These are phyloP conservation scores for Kwoniella newhampshirensis DNA, from an alignment of 768 basidiomycete species.

Conservation along the genomic window DNA sequence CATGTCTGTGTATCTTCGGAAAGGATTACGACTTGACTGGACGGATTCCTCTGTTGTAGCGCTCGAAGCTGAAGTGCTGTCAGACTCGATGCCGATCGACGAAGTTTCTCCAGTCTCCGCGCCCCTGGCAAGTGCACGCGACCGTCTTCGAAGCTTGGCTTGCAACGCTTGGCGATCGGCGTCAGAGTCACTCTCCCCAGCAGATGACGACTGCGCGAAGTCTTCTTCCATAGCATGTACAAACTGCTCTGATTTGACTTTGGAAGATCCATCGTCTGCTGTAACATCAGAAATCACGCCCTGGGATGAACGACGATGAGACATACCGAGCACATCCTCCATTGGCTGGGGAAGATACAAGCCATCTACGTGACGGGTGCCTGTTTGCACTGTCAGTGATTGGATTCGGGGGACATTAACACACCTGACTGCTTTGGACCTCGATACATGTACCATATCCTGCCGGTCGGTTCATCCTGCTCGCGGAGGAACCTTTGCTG, in stretches of 20 bases:
- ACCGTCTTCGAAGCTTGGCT: conserved; percentile 4
- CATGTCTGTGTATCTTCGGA: conserved; percentile 1
- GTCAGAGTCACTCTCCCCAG: conserved; percentile 9
- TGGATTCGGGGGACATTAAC: not conserved
- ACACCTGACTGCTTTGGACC: conserved; percentile 8
- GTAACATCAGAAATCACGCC: conserved; percentile 13
- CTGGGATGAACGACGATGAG: not conserved
- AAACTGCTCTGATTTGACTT: not conserved
- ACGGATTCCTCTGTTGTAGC: conserved; percentile 1
- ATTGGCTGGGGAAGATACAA: conserved; percentile 40
- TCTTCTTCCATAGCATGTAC: not conserved
- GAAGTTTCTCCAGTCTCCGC: conserved; percentile 6
- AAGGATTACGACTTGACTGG: not conserved
- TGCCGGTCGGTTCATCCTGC: conserved; percentile 70
- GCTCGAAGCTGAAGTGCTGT: not conserved
- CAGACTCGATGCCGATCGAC: conserved; percentile 17
- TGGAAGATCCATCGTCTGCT: conserved; percentile 7
- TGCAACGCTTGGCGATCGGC: not conserved
- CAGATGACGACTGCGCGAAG: not conserved
- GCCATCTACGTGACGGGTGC: conserved; percentile 22
- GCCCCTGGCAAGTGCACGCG: conserved; percentile 7
- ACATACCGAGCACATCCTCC: not conserved
- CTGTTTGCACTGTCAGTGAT: conserved; percentile 5
- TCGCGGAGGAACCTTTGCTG: conserved; percentile 68
- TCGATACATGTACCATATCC: conserved; percentile 53